Conservation (phyloP, 2,329 filamentous ascomycete genomes). For the Neophaeococcomyces mojaviensis region DNA sequence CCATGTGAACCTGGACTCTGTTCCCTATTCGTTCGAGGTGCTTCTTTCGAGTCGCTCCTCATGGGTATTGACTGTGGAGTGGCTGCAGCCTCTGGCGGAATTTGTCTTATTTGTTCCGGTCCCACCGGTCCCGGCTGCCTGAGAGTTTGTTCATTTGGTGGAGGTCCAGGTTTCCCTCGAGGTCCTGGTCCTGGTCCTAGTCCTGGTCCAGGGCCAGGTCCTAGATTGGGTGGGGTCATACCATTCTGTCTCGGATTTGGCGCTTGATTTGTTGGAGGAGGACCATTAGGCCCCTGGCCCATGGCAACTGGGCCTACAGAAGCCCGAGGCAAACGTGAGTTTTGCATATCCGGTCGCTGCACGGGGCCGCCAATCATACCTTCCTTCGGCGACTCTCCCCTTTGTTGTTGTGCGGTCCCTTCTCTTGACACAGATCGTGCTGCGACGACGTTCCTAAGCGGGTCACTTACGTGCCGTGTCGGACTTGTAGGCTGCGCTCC, state of each 20-base stretch:
- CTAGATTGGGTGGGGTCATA: slow-evolving; percentile 16
- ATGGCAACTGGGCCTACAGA: slow-evolving; percentile 40
- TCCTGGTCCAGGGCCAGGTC: slow-evolving; percentile 8
- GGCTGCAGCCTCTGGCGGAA: slow-evolving; percentile 40
- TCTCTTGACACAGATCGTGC: slow-evolving; percentile 37
- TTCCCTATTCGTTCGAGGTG: slow-evolving; percentile 36
- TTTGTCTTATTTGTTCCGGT: slow-evolving; percentile 36
- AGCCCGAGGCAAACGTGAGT: slow-evolving; percentile 40
- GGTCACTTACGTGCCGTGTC: slow-evolving; percentile 37
- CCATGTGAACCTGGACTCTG: slow-evolving; percentile 48
- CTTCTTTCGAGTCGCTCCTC: slow-evolving; percentile 34
- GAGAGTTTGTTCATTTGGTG: slow-evolving; percentile 24
- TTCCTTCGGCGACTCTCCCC: slow-evolving; percentile 26
- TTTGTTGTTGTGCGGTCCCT: slow-evolving; percentile 27
- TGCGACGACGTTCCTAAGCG: slow-evolving; percentile 36
- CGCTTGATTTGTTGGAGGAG: slow-evolving; percentile 57
- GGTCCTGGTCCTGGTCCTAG: slow-evolving; percentile 17
- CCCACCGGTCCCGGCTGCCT: slow-evolving; percentile 30
- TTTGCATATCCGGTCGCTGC: slow-evolving; percentile 17
- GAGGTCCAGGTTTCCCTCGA: slow-evolving; percentile 25
- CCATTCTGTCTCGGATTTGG: slow-evolving; percentile 48
- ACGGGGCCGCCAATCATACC: slow-evolving; percentile 21
- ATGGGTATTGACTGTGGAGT: slow-evolving; percentile 37
- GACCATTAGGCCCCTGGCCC: slow-evolving; percentile 54
- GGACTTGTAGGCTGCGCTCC: slow-evolving; percentile 32